Base-by-base conservation (phyloP, 2,329 filamentous ascomycete genomes). In the Chrysoporthe austroafricana region DNA sequence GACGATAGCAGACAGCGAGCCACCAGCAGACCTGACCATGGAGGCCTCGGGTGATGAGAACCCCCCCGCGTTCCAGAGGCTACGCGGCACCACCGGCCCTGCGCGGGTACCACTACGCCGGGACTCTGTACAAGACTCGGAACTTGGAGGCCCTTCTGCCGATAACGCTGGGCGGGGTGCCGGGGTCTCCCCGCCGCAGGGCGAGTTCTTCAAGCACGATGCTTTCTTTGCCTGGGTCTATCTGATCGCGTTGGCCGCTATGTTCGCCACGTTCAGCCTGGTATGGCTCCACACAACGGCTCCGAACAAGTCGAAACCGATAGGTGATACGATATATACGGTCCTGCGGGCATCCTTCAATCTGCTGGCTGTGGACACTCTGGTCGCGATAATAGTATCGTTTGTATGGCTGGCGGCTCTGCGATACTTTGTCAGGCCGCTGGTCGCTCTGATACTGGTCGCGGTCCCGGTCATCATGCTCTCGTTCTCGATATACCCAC, bases 271-370 rank as follows among this genome's bases (percentile, higher is more conserved):
- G 0, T 96, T 94, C 74, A 89, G 97, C 71, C 85, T 99, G 16
- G 91, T 97, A 34, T 96, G 92, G 83, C 85, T 99, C 52, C 93
- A 98, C 76, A 98, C 95, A 1, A 88, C 91, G 21, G 82, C 90
- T 0, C 90, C 91, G 5, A 82, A 82, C 64, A 84, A 84, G 65
- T 91, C 91, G 75, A 86, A 86, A 69, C 90, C 91, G 0, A 86
- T 96, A 66, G 95, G 94, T 16, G 96, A 99, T 78, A 97, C 95
- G 1, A 93, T 99, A 68, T 99, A 99, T 78, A 93, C 91, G 16
- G 94, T 93, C 4, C 81, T 99, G 46, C 90, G 92, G 73, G 89
- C 90, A 62, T 97, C 94, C 0, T 96, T 96, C 74, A 90, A 96
- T 75, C 90, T 98, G 72, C 88, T 99, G 54, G 92, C 93, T 1